Conservation (phyloP, 164 flowering plant genomes). For the Malania oleifera region DNA sequence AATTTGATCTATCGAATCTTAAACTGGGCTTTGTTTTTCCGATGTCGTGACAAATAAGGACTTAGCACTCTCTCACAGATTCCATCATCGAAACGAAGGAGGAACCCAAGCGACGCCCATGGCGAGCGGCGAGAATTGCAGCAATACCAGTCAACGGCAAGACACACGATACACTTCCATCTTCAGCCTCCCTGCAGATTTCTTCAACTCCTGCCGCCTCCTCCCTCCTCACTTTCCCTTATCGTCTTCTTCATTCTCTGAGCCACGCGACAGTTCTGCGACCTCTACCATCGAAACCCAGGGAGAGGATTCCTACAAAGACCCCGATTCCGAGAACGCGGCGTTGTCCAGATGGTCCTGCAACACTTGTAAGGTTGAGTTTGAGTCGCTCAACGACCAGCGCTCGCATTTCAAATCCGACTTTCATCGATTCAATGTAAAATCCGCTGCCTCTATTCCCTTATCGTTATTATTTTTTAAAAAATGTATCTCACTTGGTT, state of each 20-base stretch:
- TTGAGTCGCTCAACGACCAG: constrained; percentile 82
- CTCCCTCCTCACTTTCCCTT: constrained; percentile 30
- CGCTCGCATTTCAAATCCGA: constrained; percentile 92
- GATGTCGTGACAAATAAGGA: no score
- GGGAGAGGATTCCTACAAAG: constrained; percentile 2
- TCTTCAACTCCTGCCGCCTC: constrained; percentile 62
- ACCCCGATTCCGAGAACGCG: constrained; percentile 4
- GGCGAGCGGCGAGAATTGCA: constrained; percentile 3
- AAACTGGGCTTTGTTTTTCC: no score
- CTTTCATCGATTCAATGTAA: constrained; percentile 82
- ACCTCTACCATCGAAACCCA: constrained; percentile 11
- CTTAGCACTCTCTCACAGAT: no score
- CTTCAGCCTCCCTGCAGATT: constrained; percentile 51
- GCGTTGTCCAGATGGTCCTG: constrained; percentile 60
- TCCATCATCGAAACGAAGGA: no score
- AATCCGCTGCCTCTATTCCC: no score
- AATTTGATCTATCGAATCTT: no score
- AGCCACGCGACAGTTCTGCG: background rate
- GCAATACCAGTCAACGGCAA: background rate
- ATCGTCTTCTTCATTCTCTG: background rate
- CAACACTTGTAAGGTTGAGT: constrained; percentile 71
- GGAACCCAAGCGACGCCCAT: constrained; percentile 1
- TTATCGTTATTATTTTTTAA: no score
- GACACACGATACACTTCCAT: constrained; percentile 49
- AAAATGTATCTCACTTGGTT: no score